phyloP scores from a whole-genome alignment of 495 filamentous ascomycete genomes.

The Aspergillus panamensis region DNA sequence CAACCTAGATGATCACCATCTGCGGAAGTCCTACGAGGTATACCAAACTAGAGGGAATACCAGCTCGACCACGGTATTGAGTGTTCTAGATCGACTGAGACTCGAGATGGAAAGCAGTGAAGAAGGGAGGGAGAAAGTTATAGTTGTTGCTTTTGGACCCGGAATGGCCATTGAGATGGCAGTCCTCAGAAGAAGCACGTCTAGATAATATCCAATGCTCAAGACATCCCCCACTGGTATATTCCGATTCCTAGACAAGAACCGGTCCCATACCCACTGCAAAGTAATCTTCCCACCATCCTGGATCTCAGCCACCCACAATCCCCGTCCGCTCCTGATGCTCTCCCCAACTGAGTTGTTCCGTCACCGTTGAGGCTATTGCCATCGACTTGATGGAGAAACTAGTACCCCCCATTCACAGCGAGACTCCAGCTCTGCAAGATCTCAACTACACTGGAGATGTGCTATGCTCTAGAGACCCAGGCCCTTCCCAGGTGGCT shows the following conservation, averaged over 20 bases:
- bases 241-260: too few relatives aligned
- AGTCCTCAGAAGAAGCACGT: background rate
- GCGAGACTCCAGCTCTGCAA: too few relatives aligned
- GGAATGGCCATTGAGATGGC: slow-evolving; percentile 9
- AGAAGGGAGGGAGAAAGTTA: background rate
- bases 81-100: background rate
- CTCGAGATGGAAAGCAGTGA: background rate
- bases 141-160: slow-evolving; percentile 1
- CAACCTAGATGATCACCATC: background rate
- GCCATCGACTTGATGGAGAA: too few relatives aligned
- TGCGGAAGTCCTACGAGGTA: background rate
- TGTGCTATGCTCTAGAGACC: too few relatives aligned
- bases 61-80: slow-evolving; percentile 1
- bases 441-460: too few relatives aligned
- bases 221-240: too few relatives aligned
- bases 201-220: background rate
- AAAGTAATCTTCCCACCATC: slow-evolving; percentile 1
- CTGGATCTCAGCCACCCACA: background rate
- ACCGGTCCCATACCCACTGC: too few relatives aligned
- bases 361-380: too few relatives aligned
- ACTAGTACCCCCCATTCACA: too few relatives aligned
- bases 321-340: background rate
- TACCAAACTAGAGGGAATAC: slow-evolving; percentile 2
- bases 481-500: too few relatives aligned
- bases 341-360: too few relatives aligned